Evolutionary conservation across 2,329 filamentous ascomycete genomes (phyloP).

Genomic region (Penicillium sp.): DNA sequence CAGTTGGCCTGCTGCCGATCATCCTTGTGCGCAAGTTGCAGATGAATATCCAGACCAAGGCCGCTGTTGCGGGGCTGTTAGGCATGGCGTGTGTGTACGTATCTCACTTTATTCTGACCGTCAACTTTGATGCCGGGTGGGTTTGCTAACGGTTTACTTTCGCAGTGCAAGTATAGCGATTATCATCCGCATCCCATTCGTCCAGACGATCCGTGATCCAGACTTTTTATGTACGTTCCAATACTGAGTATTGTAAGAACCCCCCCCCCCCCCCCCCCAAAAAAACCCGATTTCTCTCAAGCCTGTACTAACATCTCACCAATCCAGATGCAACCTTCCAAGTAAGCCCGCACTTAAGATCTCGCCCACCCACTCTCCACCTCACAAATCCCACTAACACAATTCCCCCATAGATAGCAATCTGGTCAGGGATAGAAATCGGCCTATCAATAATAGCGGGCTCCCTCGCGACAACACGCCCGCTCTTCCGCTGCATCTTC

Average conservation of each 20-base stretch:
- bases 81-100: slow-evolving; percentile 30
- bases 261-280: background rate
- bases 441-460: slow-evolving; percentile 29
- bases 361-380: background rate
- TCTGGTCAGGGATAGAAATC: slow-evolving; percentile 31
- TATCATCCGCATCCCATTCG: slow-evolving; percentile 24
- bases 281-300: background rate
- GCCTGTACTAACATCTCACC: background rate
- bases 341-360: background rate
- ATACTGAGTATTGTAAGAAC: background rate
- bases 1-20: slow-evolving; percentile 25
- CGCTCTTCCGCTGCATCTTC: slow-evolving; percentile 19
- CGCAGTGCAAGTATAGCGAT: slow-evolving; percentile 28
- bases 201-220: slow-evolving; percentile 18
- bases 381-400: background rate
- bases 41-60: slow-evolving; percentile 26
- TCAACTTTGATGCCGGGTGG: background rate
- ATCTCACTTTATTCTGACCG: background rate
- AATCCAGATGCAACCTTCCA: background rate
- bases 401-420: slow-evolving; percentile 18
- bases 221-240: slow-evolving; percentile 27
- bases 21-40: slow-evolving; percentile 28
- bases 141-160: background rate
- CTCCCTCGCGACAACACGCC: slow-evolving; percentile 27
- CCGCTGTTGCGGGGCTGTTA: slow-evolving; percentile 24